phyloP scores from a whole-genome alignment of 1,284 basidiomycete species.

The Heterobasidion parviporum region DNA sequence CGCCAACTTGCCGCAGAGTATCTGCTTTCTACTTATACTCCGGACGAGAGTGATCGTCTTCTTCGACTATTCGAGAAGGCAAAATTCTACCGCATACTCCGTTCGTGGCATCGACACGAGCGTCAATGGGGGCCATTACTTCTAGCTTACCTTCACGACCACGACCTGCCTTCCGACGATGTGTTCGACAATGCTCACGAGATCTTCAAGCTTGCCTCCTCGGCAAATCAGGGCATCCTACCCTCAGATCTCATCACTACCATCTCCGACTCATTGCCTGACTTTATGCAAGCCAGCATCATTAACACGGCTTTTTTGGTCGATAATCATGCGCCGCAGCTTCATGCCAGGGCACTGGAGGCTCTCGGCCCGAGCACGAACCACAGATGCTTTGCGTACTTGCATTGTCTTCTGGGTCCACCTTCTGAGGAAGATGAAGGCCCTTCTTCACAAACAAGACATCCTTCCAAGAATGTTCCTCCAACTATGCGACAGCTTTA shows the following conservation, averaged over 20 bases:
- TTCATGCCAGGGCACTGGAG: slow-evolving; percentile 54
- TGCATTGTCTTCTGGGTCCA: slow-evolving; percentile 69
- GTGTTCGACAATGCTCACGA: slow-evolving; percentile 61
- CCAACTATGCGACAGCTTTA: slow-evolving; percentile 51
- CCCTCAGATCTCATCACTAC: slow-evolving; percentile 45
- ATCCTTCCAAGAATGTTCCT: slow-evolving; percentile 37
- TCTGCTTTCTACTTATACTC: slow-evolving; percentile 88
- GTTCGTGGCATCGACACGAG: slow-evolving; percentile 72
- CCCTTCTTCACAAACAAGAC: slow-evolving; percentile 12
- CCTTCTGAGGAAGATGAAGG: slow-evolving; percentile 37
- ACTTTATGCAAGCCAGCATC: slow-evolving; percentile 57
- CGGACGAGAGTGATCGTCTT: slow-evolving; percentile 67
- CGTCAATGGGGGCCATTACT: slow-evolving; percentile 71
- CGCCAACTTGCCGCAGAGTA: slow-evolving; percentile 93
- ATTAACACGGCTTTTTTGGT: slow-evolving; percentile 68
- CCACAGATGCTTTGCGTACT: slow-evolving; percentile 68
- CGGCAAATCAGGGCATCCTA: slow-evolving; percentile 35
- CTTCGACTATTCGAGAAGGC: slow-evolving; percentile 71
- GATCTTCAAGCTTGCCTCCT: slow-evolving; percentile 42
- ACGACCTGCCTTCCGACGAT: slow-evolving; percentile 50
- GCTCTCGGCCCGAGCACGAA: slow-evolving; percentile 35
- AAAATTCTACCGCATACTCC: slow-evolving; percentile 86
- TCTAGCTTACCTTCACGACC: slow-evolving; percentile 71
- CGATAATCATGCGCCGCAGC: slow-evolving; percentile 55
- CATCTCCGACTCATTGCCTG: slow-evolving; percentile 51